Evolutionary conservation across 192 early-diverging fungal genomes (phyloP).

Genomic region (Podila minutissima): DNA sequence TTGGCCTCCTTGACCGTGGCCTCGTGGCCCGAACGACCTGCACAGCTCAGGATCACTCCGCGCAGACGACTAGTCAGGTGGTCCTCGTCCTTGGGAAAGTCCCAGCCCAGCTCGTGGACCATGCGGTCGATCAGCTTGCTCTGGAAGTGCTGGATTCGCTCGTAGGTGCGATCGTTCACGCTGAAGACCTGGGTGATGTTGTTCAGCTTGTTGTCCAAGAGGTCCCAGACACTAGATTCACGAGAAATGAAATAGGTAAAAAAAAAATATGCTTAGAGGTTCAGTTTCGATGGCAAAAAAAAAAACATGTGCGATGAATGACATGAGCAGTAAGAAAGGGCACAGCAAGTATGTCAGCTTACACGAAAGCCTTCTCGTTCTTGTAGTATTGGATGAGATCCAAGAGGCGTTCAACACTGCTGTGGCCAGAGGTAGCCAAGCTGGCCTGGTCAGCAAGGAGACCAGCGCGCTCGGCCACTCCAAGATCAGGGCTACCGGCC

Average conservation of each 20-base stretch:
- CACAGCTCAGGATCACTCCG: conserved; percentile 66
- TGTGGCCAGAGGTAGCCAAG: conserved; percentile 78
- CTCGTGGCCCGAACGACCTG: conserved; percentile 67
- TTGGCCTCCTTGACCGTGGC: conserved; percentile 61
- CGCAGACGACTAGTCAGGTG: conserved; percentile 65
- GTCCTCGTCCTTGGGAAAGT: conserved; percentile 65
- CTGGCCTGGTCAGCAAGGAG: conserved; percentile 84
- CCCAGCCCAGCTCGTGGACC: conserved; percentile 79
- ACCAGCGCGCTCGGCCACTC: conserved; percentile 79
- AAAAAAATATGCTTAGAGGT: not conserved
- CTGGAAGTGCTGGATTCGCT: conserved; percentile 53
- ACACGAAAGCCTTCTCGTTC: conserved; percentile 81
- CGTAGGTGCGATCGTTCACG: conserved; percentile 64
- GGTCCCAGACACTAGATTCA: conserved; percentile 56
- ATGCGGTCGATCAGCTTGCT: conserved; percentile 56
- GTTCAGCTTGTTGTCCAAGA: conserved; percentile 55
- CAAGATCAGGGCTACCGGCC: conserved; percentile 52
- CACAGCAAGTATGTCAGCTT: conserved; percentile 3
- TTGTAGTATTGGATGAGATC: conserved; percentile 76
- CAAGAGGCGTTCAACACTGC: conserved; percentile 74
- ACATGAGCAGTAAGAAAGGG: too few species aligned
- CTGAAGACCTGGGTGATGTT: conserved; percentile 65
- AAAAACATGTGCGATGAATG: too few species aligned
- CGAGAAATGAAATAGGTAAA: conserved; percentile 45
- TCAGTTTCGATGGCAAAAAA: too few species aligned